Percentiles rank a stretch among this genome's conserved stretches.
Evolutionary conservation across 495 filamentous ascomycete species (phyloP).

Genomic region (Penicillium robsamsonii): DNA sequence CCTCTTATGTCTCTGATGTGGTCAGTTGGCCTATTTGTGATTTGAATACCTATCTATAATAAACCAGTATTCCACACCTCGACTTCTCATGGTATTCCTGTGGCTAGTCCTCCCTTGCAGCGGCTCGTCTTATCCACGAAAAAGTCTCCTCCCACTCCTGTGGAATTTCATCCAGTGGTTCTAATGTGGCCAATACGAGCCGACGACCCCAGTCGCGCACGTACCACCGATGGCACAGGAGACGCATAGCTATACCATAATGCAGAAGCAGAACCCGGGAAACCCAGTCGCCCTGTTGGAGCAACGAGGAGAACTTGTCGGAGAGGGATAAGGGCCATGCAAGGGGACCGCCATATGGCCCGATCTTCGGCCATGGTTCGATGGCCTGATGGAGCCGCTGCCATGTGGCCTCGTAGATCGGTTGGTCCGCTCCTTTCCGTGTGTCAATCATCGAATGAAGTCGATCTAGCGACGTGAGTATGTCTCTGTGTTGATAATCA

Average conservation of each 20-base stretch:
- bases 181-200: constrained; percentile 33
- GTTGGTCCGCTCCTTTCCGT: constrained; percentile 6
- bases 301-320: constrained; percentile 26
- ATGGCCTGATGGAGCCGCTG: constrained; percentile 30
- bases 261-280: constrained; percentile 40
- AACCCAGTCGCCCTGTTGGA: constrained; percentile 37
- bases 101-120: constrained; percentile 18
- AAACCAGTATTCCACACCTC: neutral
- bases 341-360: constrained; percentile 35
- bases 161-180: constrained; percentile 31
- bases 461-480: constrained; percentile 26
- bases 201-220: constrained; percentile 38
- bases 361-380: constrained; percentile 35
- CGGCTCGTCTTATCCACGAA: constrained; percentile 32
- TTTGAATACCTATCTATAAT: neutral
- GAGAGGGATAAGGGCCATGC: constrained; percentile 38
- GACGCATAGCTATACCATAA: constrained; percentile 37
- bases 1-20: too few species aligned
- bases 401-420: constrained; percentile 28
- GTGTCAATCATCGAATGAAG: constrained; percentile 25
- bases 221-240: constrained; percentile 41
- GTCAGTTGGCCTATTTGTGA: neutral
- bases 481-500: constrained; percentile 11
- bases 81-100: neutral
- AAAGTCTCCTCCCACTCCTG: constrained; percentile 32